Percentiles rank a stretch among this genome's conserved stretches.
Evolutionary conservation across 2,329 filamentous ascomycete genomes (phyloP).

Genomic region (Hymenoscyphus infarciens): DNA sequence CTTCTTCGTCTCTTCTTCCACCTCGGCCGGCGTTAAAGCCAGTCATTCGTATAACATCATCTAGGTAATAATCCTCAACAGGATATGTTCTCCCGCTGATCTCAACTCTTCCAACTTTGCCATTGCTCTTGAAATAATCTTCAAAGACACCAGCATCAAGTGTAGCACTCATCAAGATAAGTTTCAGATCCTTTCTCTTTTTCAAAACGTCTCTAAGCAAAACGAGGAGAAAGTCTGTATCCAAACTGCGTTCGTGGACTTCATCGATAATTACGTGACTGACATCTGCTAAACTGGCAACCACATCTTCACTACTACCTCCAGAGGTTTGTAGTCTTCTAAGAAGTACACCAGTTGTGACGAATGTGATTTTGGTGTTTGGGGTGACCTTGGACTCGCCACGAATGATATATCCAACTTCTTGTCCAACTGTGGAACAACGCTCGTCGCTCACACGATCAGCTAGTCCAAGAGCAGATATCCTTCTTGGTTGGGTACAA

Average conservation of each 20-base stretch:
- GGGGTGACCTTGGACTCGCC: conserved; percentile 76
- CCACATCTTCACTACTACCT: conserved; percentile 73
- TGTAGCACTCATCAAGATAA: conserved; percentile 95
- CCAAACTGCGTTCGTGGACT: conserved; percentile 90
- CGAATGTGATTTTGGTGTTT: conserved; percentile 86
- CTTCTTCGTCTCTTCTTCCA: conserved; percentile 38
- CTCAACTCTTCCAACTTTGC: conserved; percentile 73
- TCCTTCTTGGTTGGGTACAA: conserved; percentile 91
- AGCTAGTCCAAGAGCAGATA: conserved; percentile 88
- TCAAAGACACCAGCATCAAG: conserved; percentile 84
- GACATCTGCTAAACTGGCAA: conserved; percentile 79
- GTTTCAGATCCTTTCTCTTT: conserved; percentile 72
- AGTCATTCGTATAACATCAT: conserved; percentile 79
- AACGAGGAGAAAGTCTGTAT: conserved; percentile 90
- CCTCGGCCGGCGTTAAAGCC: conserved; percentile 55
- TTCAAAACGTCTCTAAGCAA: conserved; percentile 79
- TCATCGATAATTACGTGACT: conserved; percentile 96
- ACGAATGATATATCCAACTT: conserved; percentile 88
- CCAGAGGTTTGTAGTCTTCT: conserved; percentile 88
- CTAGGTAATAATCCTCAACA: conserved; percentile 84
- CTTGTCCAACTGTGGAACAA: conserved; percentile 74
- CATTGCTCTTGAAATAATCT: conserved; percentile 72
- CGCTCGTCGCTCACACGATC: conserved; percentile 93
- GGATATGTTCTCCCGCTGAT: conserved; percentile 88
- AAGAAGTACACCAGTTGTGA: conserved; percentile 90